Evolutionary conservation across 441 rosid species (phyloP), one percentile per base, ranked within the genome.

Genomic region (Geranium incanum): DNA sequence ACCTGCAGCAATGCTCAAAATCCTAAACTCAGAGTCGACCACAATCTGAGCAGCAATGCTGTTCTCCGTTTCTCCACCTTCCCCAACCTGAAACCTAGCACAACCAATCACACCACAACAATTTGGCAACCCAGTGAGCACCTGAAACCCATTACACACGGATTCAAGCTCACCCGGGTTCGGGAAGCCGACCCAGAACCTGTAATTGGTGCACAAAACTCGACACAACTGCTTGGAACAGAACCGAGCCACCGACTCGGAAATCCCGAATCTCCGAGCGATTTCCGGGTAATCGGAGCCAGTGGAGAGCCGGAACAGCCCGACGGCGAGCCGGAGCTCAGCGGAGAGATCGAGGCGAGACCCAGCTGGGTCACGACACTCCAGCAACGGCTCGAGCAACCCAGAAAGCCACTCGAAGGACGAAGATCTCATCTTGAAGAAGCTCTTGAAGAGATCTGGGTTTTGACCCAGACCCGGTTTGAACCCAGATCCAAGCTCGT

Each of bases 361-460:
- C 36, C 86, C 89, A 18, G 84, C 68, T 0, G 91, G 93, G 76
- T 88, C 91, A 15, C 93, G 89, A 75, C 93, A 86, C 57, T 88
- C 91, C 3, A 88, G 79, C 57, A 88, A 48, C 43, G 88, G 93
- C 69, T 86, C 91, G 19, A 88, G 93, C 78, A 88, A 81, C 3
- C 91, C 89, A n/a, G 84, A 76, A 6, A 88, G 86, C 93, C 91
- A 86, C 74, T 83, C 86, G 37, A 88, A 86, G 36, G 88, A 84
- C 36, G 90, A 78, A 57, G 83, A 75, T 15, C 77, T 78, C 88
- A 88, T 88, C 50, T 78, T 80, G 81, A 86, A 86, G 69, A 65
- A 67, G 68, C 60, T 33, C 69, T 62, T 81, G 76, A 84, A 85
- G 9, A 41, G 9, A 28, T 28, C 33, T 28, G 33, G 33, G 33